Evolutionary conservation across 768 basidiomycete genomes (phyloP).

Genomic region (Suillus variegatus): DNA sequence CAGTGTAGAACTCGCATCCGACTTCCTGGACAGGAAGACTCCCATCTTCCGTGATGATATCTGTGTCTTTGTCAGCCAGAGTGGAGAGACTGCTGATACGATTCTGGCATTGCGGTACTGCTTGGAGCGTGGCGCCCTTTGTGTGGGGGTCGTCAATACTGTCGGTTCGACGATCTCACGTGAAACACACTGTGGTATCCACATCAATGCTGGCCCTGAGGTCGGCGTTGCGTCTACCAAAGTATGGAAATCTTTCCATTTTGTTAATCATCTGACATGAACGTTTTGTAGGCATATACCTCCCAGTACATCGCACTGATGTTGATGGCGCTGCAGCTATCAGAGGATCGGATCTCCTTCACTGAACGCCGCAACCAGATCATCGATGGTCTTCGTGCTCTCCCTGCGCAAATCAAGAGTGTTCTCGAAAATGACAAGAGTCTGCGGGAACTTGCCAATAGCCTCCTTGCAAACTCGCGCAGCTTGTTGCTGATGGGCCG

Average conservation of each 20-base stretch:
- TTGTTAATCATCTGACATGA: not conserved
- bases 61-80: constrained; percentile 94
- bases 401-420: constrained; percentile 86
- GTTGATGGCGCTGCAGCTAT: constrained; percentile 98
- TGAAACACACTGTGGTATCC: constrained; percentile 98
- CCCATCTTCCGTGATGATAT: constrained; percentile 99
- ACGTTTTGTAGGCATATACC: constrained; percentile 76
- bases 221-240: constrained; percentile 99
- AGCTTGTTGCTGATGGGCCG: constrained; percentile 95
- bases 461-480: constrained; percentile 74
- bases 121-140: constrained; percentile 93
- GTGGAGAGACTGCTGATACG: constrained; percentile 98
- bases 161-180: constrained; percentile 98
- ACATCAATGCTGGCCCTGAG: constrained; percentile 99
- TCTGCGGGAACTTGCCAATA: constrained; percentile 82
- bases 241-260: constrained; percentile 36
- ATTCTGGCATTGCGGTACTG: constrained; percentile 97
- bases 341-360: constrained; percentile 95
- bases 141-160: constrained; percentile 97
- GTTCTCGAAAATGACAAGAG: constrained; percentile 78
- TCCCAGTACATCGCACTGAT: constrained; percentile 98
- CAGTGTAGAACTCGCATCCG: constrained; percentile 94
- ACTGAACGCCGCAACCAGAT: constrained; percentile 88
- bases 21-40: constrained; percentile 98
- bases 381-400: constrained; percentile 88